Base-by-base conservation (phyloP, 768 basidiomycete species). In the Suillus variegatus region DNA sequence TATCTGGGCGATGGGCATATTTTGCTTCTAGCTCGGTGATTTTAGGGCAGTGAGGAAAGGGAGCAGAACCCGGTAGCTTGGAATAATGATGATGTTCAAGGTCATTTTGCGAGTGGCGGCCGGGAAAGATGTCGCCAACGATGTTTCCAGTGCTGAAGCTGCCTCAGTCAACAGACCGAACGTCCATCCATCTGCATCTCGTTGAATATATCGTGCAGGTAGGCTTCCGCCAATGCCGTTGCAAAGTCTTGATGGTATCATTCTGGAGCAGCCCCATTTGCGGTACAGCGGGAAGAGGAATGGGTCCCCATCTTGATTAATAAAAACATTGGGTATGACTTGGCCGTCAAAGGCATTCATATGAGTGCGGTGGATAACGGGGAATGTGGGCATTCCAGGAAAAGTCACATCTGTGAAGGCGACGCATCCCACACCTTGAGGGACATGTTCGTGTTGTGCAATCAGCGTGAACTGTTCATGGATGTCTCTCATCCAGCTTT, bases 381-480 rank as follows among this genome's bases (percentile, higher is more conserved):
- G 87, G 67, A 88, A 87, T 0, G 86, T 87, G 0, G 86, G 86
- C 85, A 88, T 86, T 0, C 85, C 88, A 0, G 83, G 84, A 68
- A 86, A 88, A 10, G 80, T 77, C 20, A 71, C 75, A 66, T 87
- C 85, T 7, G 81, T 85, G 73, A 88, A 87, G 0, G 85, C 82
- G 2, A 88, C 81, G 47, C 86, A 87, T 12, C 85, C 87, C 57
- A 87, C 80, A 6, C 87, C 86, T 6, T 73, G 68, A 6, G 82
- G 84, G 0, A 77, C 73, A 2, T 69, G 66, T 6, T 75, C 68
- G 14, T 66, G 62, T 14, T 65, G 32, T 1, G 82, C 67, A 12
- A 86, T 67, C 3, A 69, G 51, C 14, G 61, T 47, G 69, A 87
- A 88, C 12, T 76, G 75, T 10, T 60, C 56, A 40, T 82, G 80